Evolutionary conservation across 805 yeast genomes (phyloP).

Genomic region (Cyberlindnera saturnus): DNA sequence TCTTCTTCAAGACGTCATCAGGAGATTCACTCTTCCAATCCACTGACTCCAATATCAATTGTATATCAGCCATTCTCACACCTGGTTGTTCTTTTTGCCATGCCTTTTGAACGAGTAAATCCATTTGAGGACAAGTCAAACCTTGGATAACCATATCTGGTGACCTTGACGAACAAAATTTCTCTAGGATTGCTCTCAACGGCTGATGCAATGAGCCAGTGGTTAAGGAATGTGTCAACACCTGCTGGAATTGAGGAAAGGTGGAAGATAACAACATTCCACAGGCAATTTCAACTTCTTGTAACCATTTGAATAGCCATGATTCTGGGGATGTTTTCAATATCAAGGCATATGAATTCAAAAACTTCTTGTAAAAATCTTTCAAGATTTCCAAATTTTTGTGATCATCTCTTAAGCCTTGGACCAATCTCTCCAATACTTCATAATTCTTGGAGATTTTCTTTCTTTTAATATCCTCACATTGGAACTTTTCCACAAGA

Average conservation of each 20-base stretch:
- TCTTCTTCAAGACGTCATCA: conserved; percentile 29
- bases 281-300: background rate
- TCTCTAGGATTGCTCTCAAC: background rate
- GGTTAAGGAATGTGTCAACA: background rate
- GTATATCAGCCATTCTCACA: conserved; percentile 18
- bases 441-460: background rate
- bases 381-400: conserved; percentile 2
- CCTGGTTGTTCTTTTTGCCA: background rate
- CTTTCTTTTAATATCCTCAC: background rate
- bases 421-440: background rate
- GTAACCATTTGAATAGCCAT: background rate
- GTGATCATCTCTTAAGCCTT: background rate
- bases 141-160: background rate
- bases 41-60: conserved; percentile 25
- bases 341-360: conserved; percentile 3
- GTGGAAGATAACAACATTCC: background rate
- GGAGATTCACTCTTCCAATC: conserved; percentile 30
- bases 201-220: background rate
- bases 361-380: conserved; percentile 6
- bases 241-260: background rate
- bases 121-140: conserved; percentile 1
- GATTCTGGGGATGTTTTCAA: background rate
- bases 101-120: background rate
- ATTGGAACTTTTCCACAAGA: background rate
- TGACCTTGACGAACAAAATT: background rate